These are phyloP conservation scores for Globisporangium sylvaticum DNA, from an alignment of 352 stramenopile species.

Conservation along the genomic window DNA sequence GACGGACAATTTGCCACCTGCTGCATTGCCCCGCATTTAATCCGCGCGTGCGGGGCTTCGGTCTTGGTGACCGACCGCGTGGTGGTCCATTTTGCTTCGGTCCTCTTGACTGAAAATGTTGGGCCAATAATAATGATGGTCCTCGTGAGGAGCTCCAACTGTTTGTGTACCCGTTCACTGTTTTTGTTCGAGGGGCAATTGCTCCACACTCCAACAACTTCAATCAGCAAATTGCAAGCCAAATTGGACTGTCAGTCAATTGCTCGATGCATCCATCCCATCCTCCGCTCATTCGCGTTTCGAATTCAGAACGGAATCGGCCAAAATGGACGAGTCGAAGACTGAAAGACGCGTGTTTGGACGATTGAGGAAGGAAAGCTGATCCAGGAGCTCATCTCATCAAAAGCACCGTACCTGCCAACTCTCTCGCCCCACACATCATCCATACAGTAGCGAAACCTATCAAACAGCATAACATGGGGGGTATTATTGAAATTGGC, in stretches of 20 bases:
- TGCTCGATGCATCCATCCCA: too few relatives aligned
- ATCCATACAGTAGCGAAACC: neutral
- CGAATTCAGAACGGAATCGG: neutral
- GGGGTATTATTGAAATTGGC: neutral
- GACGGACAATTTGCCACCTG: too few relatives aligned
- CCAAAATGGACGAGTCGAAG: too few relatives aligned
- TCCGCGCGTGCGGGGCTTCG: too few relatives aligned
- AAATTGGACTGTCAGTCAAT: too few relatives aligned
- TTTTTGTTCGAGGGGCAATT: neutral
- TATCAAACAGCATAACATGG: neutral
- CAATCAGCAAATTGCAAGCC: too few relatives aligned
- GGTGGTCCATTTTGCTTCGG: neutral
- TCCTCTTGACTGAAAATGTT: neutral
- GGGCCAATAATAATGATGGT: neutral
- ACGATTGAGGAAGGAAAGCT: too few relatives aligned
- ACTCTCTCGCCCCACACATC: neutral
- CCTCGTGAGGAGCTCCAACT: neutral
- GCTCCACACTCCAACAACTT: too few relatives aligned
- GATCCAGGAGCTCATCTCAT: neutral
- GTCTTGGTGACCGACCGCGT: too few relatives aligned
- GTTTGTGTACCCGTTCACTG: neutral
- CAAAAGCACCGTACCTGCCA: neutral
- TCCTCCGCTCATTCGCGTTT: neutral
- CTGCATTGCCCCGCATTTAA: too few relatives aligned
- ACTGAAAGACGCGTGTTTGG: neutral